Base-by-base conservation (phyloP, 495 filamentous ascomycete species). In the Glutinoglossum americanum region DNA sequence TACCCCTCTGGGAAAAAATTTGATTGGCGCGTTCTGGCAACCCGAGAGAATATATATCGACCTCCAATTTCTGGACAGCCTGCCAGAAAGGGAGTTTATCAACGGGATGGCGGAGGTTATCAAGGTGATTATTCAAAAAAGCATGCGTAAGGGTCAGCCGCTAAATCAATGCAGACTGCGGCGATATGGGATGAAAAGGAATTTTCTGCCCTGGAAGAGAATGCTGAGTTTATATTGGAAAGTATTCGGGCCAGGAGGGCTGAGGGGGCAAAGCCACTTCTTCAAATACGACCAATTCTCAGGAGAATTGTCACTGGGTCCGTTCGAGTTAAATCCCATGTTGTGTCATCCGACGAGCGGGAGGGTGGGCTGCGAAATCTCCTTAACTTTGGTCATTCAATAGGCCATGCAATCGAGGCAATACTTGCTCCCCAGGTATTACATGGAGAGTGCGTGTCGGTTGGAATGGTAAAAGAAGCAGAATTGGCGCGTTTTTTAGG, bases 61-160 rank as follows among this genome's bases (percentile, higher is more conserved):
- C 70, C 76, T 96, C 49, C 79, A 81, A 53, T 97, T 98, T 67
- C 75, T 98, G 63, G 87, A 92, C 66, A 94, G 86, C 8, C 74
- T 98, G 28, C 90, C 90, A 3, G 82, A 83, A 51, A 76, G 92
- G 58, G 90, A 98, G 69, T 90, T 98, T 68, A 88, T 97, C 69
- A 98, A 98, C 69, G 92, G 92, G 56, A 95, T 98, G 88, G 92
- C 89, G 54, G 92, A 98, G 72, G 89, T 98, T 57, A 80, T 97
- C 66, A 97, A 97, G 69, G 74, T 74, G 58, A 56, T 62, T 59
- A 23, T 5, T 2, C 30, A 8, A 2, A 55, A 3, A 32, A 6
- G 19, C 54, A 23, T 13, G 1, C 0, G 41, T 55, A 1, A 15
- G 6, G 26, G 21, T 21, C 19, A 48, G 1, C 10, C n/a, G n/a